Evolutionary conservation across 2,329 filamentous ascomycete genomes (phyloP), one percentile per base, ranked within the genome.

Genomic region (Aspergillus felis): DNA sequence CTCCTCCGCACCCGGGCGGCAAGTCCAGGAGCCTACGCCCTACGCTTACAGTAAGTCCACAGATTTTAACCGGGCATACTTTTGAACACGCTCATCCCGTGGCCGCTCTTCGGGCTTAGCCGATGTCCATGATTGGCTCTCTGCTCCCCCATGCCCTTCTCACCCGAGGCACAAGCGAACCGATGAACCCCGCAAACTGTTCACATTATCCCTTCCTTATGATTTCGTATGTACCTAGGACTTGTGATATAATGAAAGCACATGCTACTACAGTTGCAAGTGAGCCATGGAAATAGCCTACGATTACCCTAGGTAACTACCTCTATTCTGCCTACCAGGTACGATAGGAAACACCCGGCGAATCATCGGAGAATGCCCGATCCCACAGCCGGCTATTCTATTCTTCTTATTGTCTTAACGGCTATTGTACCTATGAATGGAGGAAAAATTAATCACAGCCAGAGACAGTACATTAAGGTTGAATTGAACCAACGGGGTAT

Each of bases 51-150:
- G 29, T 3, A 35, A 6, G 29, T 14, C 12, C 59, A 58, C 55
- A 50, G 61, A 64, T 50, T 65, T 65, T 64, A 65, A 61, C 61
- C 63, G 63, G 63, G 2, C n/a, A 44, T 14, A 7, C 12, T n/a
- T n/a, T 14, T 17, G 32, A 38, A 14, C 2, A 14, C 1, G 7
- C 10, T 58, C 44, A 50, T 62, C 60, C 60, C 62, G 57, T 62
- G 58, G 56, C 61, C 53, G 60, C 58, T 59, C 49, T 47, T 61
- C 59, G 56, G 57, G 54, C 57, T 54, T 53, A 60, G 53, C 58
- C 58, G 59, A 29, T 46, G 41, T 4, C 46, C 29, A 53, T 62
- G 61, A 62, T 62, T 62, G 61, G 61, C 10, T 14, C 14, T 38
- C 14, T 38, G 2, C 32, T 38, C 57, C 56, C 54, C 55, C 57